Evolutionary conservation across 2,329 filamentous ascomycete genomes (phyloP).

Genomic region (Cadophora sp.): DNA sequence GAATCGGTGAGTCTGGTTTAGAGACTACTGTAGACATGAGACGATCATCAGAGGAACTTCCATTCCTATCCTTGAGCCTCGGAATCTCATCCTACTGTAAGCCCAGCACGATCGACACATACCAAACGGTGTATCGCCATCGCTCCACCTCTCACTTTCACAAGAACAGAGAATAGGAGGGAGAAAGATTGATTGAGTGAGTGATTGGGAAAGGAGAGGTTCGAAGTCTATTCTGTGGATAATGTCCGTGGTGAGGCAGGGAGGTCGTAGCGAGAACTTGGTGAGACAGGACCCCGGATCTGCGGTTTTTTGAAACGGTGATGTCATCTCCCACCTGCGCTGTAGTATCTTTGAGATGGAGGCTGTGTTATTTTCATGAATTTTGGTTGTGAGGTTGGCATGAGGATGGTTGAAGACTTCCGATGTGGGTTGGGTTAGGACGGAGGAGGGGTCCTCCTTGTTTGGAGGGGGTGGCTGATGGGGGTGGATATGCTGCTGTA

Average conservation of each 20-base stretch:
- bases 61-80: neutral
- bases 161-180: neutral
- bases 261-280: neutral
- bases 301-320: neutral
- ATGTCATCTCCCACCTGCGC: constrained; percentile 1
- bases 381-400: neutral
- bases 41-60: neutral
- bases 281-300: constrained; percentile 12
- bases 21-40: too few species aligned
- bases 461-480: neutral
- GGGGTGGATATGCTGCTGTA: neutral
- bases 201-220: neutral
- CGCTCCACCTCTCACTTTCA: neutral
- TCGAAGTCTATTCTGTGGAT: constrained; percentile 3
- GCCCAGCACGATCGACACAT: neutral
- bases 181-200: neutral
- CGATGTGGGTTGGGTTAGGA: neutral
- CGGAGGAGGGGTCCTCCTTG: constrained; percentile 8
- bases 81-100: neutral
- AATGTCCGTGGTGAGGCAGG: neutral
- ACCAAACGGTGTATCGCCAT: neutral
- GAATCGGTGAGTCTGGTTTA: neutral
- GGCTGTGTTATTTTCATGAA: neutral
- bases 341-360: neutral
- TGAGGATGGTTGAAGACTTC: neutral